Conservation (phyloP, 192 early-diverging fungal species). For the Backusella australiensis region DNA sequence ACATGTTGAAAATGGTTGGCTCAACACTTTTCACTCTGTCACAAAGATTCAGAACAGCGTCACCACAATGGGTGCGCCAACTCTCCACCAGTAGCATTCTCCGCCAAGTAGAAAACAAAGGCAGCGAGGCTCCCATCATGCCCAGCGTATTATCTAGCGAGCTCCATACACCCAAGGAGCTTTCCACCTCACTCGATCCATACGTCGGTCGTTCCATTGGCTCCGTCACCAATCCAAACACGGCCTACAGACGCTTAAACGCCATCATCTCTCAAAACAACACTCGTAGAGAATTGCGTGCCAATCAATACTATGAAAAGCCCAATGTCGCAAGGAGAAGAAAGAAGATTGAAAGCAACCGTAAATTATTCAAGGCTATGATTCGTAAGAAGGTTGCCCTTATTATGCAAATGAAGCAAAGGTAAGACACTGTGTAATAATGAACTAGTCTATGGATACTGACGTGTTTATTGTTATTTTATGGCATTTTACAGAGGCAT, state of each 20-base stretch:
- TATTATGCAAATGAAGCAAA: slow-evolving; percentile 62
- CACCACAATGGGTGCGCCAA: slow-evolving; percentile 8
- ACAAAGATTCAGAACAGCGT: background rate
- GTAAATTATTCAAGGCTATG: slow-evolving; percentile 55
- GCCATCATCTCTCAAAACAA: slow-evolving; percentile 55
- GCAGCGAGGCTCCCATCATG: background rate
- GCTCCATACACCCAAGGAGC: slow-evolving; percentile 18
- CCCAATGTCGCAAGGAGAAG: slow-evolving; percentile 63
- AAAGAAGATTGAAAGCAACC: slow-evolving; percentile 49
- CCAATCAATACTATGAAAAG: slow-evolving; percentile 64
- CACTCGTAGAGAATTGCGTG: slow-evolving; percentile 52
- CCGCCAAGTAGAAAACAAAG: background rate
- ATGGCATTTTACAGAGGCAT: slow-evolving; percentile 17
- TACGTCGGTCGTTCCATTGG: slow-evolving; percentile 53
- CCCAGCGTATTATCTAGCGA: slow-evolving; percentile 13
- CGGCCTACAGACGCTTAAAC: slow-evolving; percentile 56
- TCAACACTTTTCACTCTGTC: slow-evolving; percentile 3
- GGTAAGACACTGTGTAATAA: slow-evolving; percentile 19
- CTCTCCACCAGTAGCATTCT: background rate
- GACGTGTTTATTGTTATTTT: background rate
- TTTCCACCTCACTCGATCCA: slow-evolving; percentile 34
- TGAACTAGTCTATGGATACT: background rate
- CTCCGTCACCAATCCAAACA: slow-evolving; percentile 36
- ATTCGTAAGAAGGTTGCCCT: slow-evolving; percentile 62
- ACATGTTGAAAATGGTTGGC: background rate